Conservation (phyloP, 2,329 filamentous ascomycete species). For the Fusarium graminum region DNA sequence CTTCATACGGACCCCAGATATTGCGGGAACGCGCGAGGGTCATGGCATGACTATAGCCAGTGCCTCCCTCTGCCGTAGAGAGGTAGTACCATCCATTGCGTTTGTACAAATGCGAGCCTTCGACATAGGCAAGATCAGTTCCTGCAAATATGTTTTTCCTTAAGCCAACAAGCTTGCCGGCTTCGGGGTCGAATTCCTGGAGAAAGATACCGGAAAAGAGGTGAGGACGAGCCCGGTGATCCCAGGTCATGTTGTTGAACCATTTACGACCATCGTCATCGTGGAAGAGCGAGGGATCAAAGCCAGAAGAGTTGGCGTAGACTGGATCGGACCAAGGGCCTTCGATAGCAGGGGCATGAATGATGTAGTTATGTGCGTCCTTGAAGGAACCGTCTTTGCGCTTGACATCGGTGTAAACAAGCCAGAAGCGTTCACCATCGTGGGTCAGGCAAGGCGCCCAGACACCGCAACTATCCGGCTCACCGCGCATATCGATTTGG, state of each 20-base stretch:
- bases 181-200: constrained; percentile 67
- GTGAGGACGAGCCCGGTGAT: constrained; percentile 63
- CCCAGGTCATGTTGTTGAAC: constrained; percentile 70
- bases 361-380: constrained; percentile 74
- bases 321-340: constrained; percentile 73
- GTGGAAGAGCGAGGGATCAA: constrained; percentile 72
- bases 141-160: constrained; percentile 68
- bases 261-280: constrained; percentile 68
- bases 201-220: constrained; percentile 69
- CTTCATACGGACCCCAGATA: constrained; percentile 73
- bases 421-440: constrained; percentile 71
- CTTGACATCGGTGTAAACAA: constrained; percentile 76
- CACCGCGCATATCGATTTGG: constrained; percentile 69
- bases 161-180: constrained; percentile 66
- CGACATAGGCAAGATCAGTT: constrained; percentile 66
- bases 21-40: constrained; percentile 67
- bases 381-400: constrained; percentile 76
- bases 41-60: constrained; percentile 70
- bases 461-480: constrained; percentile 71
- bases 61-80: constrained; percentile 71
- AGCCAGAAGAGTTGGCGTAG: constrained; percentile 71
- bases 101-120: constrained; percentile 71
- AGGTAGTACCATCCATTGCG: constrained; percentile 71
- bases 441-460: constrained; percentile 75
- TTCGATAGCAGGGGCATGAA: constrained; percentile 64